Base-by-base conservation (phyloP, 2,329 filamentous ascomycete species). In the Verticillium albo-atrum region DNA sequence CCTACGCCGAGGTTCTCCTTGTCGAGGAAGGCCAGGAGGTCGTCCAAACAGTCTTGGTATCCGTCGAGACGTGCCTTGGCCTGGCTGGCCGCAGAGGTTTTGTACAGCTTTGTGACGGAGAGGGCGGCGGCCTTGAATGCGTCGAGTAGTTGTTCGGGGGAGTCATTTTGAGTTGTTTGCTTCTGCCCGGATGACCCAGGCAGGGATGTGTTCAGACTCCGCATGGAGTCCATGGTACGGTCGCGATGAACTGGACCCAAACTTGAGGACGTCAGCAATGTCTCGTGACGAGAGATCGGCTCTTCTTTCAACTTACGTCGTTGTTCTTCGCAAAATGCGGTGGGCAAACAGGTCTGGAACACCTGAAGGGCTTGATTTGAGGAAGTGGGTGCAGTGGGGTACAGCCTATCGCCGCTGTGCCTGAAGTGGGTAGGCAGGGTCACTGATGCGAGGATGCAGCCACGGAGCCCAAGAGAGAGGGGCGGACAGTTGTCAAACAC, bases 41-140 rank as follows among this genome's bases (percentile, higher is more conserved):
- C 94, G 64, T 97, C 92, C 37, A 99, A 79, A 37, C 93, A 96
- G 70, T 98, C 93, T 72, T 97, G 93, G 68, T 97, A 98, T 27
- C 95, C 95, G 42, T 93, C 89, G 56, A 85, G 78, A 55, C 91
- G 87, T 54, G 92, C 87, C 68, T 88, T 88, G 55, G 88, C 82
- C 71, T 95, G 88, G 55, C 91, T 90, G 32, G 87, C 82, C 14
- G 91, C 89, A 3, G 94, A 94, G 42, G 89, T 93, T 76, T 97
- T 97, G 79, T 98, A 98, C 15, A 99, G 87, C 70, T 96, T 97
- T 54, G 95, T 98, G 58, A 98, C 93, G 6, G 92, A 96, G 34
- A 97, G 82, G 23, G 95, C 95, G 34, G 95, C 95, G 17, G 90
- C 87, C 74, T 92, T 95, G 82, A 99, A 99, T 60, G 91, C 89